Evolutionary conservation across 1,284 basidiomycete genomes (phyloP), one percentile per base, ranked within the genome.

Genomic region (Kalmanozyma brasiliensis): DNA sequence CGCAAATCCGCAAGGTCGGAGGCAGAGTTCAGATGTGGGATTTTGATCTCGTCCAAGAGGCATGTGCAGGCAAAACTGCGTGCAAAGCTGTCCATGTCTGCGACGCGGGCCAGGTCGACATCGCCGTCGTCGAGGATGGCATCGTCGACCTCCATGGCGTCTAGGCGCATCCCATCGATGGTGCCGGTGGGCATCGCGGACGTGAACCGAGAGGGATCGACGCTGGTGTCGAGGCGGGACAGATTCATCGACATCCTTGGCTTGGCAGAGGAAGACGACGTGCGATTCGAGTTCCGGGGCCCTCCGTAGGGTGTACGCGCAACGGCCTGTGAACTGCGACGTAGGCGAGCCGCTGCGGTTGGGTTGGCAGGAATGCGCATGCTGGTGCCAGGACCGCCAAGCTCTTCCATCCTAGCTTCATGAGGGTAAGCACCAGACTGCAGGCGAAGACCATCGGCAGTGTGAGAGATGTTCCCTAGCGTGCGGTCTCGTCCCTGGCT

Each of bases 31-130:
- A 52, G 16, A 9, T 22, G 35, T 8, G 57, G 33, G 24, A 69
- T 42, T 22, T 53, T 41, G 51, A 78, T 70, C 49, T 76, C 66
- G 16, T 76, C 76, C 14, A 76, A 49, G 11, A 78, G 69, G 22
- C 69, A 64, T 4, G 63, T 64, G 29, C 56, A 60, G 2, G 74
- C 76, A 37, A 73, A 74, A 38, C 69, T 70, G 23, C 70, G 71
- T 2, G 71, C 73, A 32, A 78, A 73, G 33, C 53, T 52, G 30
- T 65, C 68, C 38, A 75, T 55, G 40, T 64, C 71, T 11, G 70
- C 63, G 14, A 73, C 44, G 8, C 36, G 60, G 5, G 46, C 38
- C n/a, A 66, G 57, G 35, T 47, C 60, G 1, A 44, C 37, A 4
- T 65, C 47, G 34, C 43, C 53, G 24, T 51, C 52, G 8, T 59